Evolutionary conservation across 2,329 filamentous ascomycete genomes (phyloP).

Genomic region (Exophiala spinifera): DNA sequence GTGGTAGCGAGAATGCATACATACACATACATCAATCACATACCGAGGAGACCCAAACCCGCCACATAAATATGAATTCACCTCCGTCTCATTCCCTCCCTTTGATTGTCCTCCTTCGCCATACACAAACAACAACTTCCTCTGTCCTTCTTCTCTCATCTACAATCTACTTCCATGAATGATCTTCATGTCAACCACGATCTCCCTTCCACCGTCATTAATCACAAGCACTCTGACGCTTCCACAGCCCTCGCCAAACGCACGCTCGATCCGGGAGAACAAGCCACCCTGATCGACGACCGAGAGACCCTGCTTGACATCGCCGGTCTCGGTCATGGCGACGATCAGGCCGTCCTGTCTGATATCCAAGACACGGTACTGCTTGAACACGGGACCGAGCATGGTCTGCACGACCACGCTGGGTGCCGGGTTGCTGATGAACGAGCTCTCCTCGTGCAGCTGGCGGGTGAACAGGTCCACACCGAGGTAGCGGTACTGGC

Average conservation of each 20-base stretch:
- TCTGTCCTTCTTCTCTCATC: not conserved
- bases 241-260: slow-evolving; percentile 89
- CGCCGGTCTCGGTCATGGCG: slow-evolving; percentile 97
- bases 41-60: too few species aligned
- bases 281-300: slow-evolving; percentile 95
- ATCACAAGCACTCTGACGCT: slow-evolving; percentile 94
- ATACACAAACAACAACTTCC: not conserved
- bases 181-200: slow-evolving; percentile 98
- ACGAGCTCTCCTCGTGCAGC: slow-evolving; percentile 96
- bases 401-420: slow-evolving; percentile 99
- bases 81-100: too few species aligned
- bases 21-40: too few species aligned
- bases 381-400: slow-evolving; percentile 99
- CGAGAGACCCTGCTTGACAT: slow-evolving; percentile 94
- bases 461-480: slow-evolving; percentile 99
- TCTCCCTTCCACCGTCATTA: slow-evolving; percentile 86
- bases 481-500: slow-evolving; percentile 99
- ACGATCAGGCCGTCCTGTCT: slow-evolving; percentile 77
- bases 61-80: too few species aligned
- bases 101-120: not conserved
- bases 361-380: slow-evolving; percentile 99
- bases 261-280: slow-evolving; percentile 71
- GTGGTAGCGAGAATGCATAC: too few species aligned
- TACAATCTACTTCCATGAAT: slow-evolving; percentile 74
- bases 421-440: slow-evolving; percentile 93